Evolutionary conservation across 352 stramenopile species (phyloP), one percentile per base, ranked within the genome.

Genomic region (Saprolegnia diclina): DNA sequence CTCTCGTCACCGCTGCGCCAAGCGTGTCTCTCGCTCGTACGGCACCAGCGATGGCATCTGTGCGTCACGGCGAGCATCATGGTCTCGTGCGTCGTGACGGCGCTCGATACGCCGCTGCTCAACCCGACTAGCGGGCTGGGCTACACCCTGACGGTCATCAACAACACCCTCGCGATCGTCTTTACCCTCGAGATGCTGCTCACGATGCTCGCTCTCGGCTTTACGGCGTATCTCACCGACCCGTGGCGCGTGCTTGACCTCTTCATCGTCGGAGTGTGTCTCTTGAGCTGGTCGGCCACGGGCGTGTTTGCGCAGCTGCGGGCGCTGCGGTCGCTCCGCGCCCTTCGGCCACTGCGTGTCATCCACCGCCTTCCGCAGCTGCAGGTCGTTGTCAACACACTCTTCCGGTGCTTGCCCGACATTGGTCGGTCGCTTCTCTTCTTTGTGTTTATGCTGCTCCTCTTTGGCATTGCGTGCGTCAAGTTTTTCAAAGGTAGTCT

Each of bases 391-490:
- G 90, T 98, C 3, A 97, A 97, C 26, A 80, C 91, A 0, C 74
- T 97, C 19, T 83, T 98, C 22, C 80, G 91, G 56, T 85, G 87
- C 18, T 96, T 97, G n/a, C 91, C 89, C 0, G 79, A 80, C 19
- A 89, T 97, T 10, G 72, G 92, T 4, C 97, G 97, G 73, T 84
- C 97, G 3, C 68, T 94, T 3, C 81, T 97, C 57, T 77, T 99
- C 2, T 97, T 89, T 57, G 79, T 89, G 48, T 77, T 98, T 0
- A 67, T 35, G 29, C 54, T 72, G 52, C 79, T 98, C 26, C 96
- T 98, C 53, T 99, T 98, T 79, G 95, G 90, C 65, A 98, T 98
- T 64, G 79, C 98, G 64, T 85, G 90, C 5, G 91, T 98, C 0
- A 96, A 91, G 44, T 98, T 97, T 69, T 77, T 98, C 54, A 98